phyloP scores from a whole-genome alignment of 202 grass and related monocot genomes.

The Setaria viridis region DNA sequence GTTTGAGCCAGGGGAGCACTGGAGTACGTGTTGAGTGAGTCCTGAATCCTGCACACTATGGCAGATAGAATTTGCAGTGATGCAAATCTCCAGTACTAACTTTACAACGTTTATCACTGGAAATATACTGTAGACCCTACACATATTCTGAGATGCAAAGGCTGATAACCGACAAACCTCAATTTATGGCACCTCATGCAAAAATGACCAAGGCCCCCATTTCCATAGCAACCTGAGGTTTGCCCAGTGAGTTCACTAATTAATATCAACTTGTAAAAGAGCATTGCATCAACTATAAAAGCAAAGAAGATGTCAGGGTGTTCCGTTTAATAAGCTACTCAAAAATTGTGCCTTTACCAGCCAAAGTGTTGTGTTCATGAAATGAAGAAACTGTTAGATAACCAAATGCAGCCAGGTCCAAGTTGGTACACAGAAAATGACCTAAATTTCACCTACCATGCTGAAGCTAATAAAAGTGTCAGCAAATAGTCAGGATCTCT shows the following conservation, averaged over 20 bases:
- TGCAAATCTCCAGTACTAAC: neutral
- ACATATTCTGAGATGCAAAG: neutral
- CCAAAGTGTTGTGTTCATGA: neutral
- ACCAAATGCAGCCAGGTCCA: constrained; percentile 6
- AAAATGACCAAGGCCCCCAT: constrained; percentile 93
- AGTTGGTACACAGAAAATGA: constrained; percentile 16
- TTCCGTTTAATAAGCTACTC: neutral
- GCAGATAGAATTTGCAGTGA: neutral
- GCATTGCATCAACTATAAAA: constrained; percentile 12
- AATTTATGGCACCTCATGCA: constrained; percentile 58
- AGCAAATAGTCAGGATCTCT: neutral
- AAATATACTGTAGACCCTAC: constrained; percentile 8
- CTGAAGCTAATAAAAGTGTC: constrained; percentile 4
- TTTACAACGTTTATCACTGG: neutral
- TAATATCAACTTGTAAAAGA: constrained; percentile 8
- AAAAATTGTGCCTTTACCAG: constrained; percentile 22
- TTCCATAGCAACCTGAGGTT: constrained; percentile 77
- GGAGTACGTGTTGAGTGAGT: neutral
- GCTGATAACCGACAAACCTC: constrained; percentile 55
- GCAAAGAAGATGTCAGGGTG: neutral
- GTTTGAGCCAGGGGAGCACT: neutral
- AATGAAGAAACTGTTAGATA: neutral
- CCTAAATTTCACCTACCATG: neutral
- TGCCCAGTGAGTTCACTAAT: neutral
- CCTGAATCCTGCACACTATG: neutral